A percentile compares a stretch with the other conserved stretches of the same genome.
Conservation (phyloP, 345 rosid genomes). For the Gossypioides kirkii region DNA sequence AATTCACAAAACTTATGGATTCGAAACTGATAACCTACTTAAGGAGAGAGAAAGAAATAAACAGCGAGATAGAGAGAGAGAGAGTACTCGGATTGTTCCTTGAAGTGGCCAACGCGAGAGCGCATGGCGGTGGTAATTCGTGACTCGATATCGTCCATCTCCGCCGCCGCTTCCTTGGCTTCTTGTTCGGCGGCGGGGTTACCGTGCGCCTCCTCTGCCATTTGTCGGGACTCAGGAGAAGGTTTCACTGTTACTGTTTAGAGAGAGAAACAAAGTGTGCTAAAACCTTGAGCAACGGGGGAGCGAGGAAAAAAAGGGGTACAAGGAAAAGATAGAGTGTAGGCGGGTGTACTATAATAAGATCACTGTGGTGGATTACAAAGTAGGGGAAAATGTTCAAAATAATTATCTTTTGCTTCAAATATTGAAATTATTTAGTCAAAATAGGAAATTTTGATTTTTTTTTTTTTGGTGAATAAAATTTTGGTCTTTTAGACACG, state of each 20-base stretch:
- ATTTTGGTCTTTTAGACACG: conserved; percentile 1
- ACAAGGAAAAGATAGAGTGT: neutral
- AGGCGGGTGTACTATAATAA: neutral
- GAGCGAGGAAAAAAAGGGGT: neutral
- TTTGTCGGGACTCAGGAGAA: neutral
- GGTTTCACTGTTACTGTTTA: neutral
- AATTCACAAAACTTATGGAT: neutral
- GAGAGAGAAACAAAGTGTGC: neutral
- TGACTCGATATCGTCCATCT: conserved; percentile 36
- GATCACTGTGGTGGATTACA: neutral
- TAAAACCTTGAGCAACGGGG: neutral
- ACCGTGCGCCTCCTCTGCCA: conserved; percentile 35
- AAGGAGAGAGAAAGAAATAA: neutral
- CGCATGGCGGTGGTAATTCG: conserved; percentile 63
- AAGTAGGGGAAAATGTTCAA: too few species aligned
- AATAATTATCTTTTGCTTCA: too few species aligned
- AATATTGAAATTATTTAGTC: too few species aligned
- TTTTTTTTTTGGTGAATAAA: too few species aligned
- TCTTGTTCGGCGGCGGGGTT: neutral
- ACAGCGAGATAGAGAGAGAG: conserved; percentile 11
- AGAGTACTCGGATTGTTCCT: conserved; percentile 60
- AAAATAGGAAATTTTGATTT: neutral
- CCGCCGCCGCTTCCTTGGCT: conserved; percentile 13
- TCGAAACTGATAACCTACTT: neutral
- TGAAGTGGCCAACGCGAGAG: conserved; percentile 63